Conservation (phyloP, 331 rosid species). For the Acacia pycnantha region DNA sequence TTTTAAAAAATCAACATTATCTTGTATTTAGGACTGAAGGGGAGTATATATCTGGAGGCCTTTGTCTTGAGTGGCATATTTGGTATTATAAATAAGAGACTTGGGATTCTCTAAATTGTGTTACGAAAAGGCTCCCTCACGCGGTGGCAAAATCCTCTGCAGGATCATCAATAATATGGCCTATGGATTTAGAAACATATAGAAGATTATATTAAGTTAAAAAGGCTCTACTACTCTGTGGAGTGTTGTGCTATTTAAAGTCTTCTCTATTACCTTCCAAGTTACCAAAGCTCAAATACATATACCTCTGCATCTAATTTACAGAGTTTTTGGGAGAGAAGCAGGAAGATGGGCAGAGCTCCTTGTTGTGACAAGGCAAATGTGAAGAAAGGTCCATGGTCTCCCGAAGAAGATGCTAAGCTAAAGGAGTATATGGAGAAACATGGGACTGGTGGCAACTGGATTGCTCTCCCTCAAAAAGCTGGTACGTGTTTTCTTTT, state of each 20-base stretch:
- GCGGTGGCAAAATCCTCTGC: conserved; percentile 28
- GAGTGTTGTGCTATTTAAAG: background rate
- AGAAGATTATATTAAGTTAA: conserved; percentile 21
- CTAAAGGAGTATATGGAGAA: conserved; percentile 58
- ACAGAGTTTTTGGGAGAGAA: background rate
- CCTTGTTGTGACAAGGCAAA: conserved; percentile 88
- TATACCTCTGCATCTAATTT: background rate
- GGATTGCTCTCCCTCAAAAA: conserved; percentile 90
- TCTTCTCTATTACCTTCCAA: conserved; percentile 14
- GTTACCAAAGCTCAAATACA: background rate
- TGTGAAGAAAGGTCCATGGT: conserved; percentile 93
- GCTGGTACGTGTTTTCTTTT: conserved; percentile 40
- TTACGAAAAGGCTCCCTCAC: conserved; percentile 21
- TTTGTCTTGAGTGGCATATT: conserved; percentile 23
- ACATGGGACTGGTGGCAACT: conserved; percentile 72
- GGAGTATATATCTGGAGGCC: background rate
- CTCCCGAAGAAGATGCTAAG: conserved; percentile 83
- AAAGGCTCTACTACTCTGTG: conserved; percentile 19
- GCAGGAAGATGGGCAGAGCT: conserved; percentile 65
- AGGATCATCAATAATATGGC: conserved; percentile 26
- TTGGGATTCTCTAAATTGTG: conserved; percentile 36
- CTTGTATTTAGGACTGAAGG: too few relatives aligned
- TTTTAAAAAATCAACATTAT: too few relatives aligned
- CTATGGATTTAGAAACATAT: background rate
- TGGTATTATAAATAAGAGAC: background rate